Percentiles rank a stretch among this genome's conserved stretches.
Conservation (phyloP, 495 filamentous ascomycete species). For the Aspergillus diversus region DNA sequence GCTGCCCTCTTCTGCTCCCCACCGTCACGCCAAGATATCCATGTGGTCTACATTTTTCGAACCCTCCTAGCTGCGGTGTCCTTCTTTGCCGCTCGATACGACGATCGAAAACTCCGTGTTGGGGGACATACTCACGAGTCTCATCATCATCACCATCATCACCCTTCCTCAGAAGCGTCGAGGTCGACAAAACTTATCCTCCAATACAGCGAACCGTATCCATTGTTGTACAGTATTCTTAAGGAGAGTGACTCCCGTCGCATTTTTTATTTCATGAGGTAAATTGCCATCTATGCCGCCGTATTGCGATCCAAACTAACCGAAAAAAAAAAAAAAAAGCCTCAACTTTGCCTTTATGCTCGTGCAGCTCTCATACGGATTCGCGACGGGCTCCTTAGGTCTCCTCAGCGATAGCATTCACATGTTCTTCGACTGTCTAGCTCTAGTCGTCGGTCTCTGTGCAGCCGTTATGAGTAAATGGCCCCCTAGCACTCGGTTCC, state of each 20-base stretch:
- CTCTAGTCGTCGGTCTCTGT: constrained; percentile 85
- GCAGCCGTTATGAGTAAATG: constrained; percentile 98
- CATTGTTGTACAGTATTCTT: constrained; percentile 81
- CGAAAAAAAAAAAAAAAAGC: constrained; percentile 57
- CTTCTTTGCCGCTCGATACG: constrained; percentile 43
- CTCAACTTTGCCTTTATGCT: constrained; percentile 96
- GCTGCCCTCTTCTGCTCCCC: constrained; percentile 42
- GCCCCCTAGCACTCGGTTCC: constrained; percentile 84
- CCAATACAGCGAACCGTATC: constrained; percentile 65
- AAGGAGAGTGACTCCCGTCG: constrained; percentile 90
- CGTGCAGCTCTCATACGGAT: constrained; percentile 91
- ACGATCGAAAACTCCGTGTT: constrained; percentile 36
- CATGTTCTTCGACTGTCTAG: constrained; percentile 99
- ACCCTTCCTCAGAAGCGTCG: constrained; percentile 46
- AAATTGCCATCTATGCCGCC: constrained; percentile 31
- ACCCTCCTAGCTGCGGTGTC: constrained; percentile 34
- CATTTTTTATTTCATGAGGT: constrained; percentile 98
- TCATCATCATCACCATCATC: constrained; percentile 51
- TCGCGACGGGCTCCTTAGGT: constrained; percentile 87
- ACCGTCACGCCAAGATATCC: constrained; percentile 35
- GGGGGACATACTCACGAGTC: constrained; percentile 44
- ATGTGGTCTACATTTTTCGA: constrained; percentile 37
- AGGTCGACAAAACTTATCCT: constrained; percentile 68
- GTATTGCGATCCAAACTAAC: constrained; percentile 12
- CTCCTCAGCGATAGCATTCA: constrained; percentile 97